A percentile compares a stretch with the other conserved stretches of the same genome.
phyloP scores from a whole-genome alignment of 2,329 filamentous ascomycete species.

The Claviceps pazoutovae region DNA sequence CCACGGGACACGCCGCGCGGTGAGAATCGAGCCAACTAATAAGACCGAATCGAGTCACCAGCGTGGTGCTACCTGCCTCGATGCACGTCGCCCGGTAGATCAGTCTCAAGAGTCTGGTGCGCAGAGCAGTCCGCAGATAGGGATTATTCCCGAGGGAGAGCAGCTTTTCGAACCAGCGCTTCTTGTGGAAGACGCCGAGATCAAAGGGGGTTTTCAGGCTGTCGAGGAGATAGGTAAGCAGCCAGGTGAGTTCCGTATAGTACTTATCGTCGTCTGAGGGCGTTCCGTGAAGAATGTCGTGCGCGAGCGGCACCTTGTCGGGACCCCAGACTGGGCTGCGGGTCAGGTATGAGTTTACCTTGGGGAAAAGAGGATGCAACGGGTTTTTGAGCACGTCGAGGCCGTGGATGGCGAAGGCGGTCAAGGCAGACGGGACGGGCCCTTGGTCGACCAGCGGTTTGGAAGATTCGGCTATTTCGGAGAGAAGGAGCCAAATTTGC shows the following conservation, averaged over 20 bases:
- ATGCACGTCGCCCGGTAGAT: slow-evolving; percentile 55
- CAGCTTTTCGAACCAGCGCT: slow-evolving; percentile 60
- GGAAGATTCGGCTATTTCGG: slow-evolving; percentile 66
- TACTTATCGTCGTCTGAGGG: slow-evolving; percentile 61
- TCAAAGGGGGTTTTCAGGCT: slow-evolving; percentile 47
- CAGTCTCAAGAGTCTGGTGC: slow-evolving; percentile 45
- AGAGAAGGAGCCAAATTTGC: slow-evolving; percentile 65
- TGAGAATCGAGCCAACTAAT: slow-evolving; percentile 61
- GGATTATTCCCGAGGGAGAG: slow-evolving; percentile 56
- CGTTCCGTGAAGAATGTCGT: slow-evolving; percentile 46
- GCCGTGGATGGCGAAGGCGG: slow-evolving; percentile 60
- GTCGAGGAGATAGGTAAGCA: slow-evolving; percentile 56
- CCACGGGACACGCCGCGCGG: slow-evolving; percentile 26
- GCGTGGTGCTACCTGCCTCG: slow-evolving; percentile 61
- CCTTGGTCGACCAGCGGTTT: slow-evolving; percentile 36
- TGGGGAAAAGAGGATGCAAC: slow-evolving; percentile 69
- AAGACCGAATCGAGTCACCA: slow-evolving; percentile 62
- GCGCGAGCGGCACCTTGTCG: slow-evolving; percentile 58
- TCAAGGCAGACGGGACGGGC: slow-evolving; percentile 57
- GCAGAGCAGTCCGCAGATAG: slow-evolving; percentile 43
- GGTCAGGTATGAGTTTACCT: slow-evolving; percentile 74
- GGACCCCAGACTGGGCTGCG: slow-evolving; percentile 63
- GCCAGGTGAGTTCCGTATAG: slow-evolving; percentile 61
- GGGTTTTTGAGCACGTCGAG: slow-evolving; percentile 61
- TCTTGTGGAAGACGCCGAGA: slow-evolving; percentile 45